Conservation (phyloP, 2,329 filamentous ascomycete genomes). For the Emydomyces testavorans region DNA sequence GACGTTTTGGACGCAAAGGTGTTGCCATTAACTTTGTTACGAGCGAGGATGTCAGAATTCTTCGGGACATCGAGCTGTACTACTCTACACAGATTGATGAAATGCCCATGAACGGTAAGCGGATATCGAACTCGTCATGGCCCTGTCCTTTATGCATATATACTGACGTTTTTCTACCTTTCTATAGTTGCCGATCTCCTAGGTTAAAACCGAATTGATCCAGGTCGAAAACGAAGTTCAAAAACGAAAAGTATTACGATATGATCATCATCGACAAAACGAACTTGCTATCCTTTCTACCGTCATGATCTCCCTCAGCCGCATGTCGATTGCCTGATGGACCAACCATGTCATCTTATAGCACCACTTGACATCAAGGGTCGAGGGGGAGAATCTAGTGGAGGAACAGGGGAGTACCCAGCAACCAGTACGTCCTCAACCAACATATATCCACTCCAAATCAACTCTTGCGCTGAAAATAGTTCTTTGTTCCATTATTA, state of each 20-base stretch:
- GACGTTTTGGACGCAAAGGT: slow-evolving; percentile 93
- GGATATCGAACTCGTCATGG: background rate
- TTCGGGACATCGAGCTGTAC: slow-evolving; percentile 93
- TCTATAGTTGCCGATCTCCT: slow-evolving; percentile 20
- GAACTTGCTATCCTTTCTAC: background rate
- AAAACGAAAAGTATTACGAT: background rate
- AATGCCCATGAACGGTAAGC: slow-evolving; percentile 90
- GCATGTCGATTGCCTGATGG: background rate
- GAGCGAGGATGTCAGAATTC: slow-evolving; percentile 91
- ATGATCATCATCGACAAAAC: background rate
- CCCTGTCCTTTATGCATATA: background rate
- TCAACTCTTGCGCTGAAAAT: too few species aligned
- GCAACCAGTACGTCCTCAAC: slow-evolving; percentile 16
- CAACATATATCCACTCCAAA: too few species aligned
- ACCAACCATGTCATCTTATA: background rate
- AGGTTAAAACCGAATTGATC: slow-evolving; percentile 11
- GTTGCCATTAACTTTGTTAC: slow-evolving; percentile 99
- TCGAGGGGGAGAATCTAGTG: slow-evolving; percentile 11
- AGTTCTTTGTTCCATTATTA: background rate
- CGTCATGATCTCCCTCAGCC: background rate
- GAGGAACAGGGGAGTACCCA: slow-evolving; percentile 18
- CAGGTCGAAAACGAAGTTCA: background rate
- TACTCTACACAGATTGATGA: slow-evolving; percentile 96
- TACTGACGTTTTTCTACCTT: background rate
- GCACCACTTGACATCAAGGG: background rate